Percentiles rank a stretch among this genome's conserved stretches.
These are phyloP conservation scores for Lyophyllum semitale DNA, from an alignment of 768 basidiomycete genomes.

Conservation along the genomic window DNA sequence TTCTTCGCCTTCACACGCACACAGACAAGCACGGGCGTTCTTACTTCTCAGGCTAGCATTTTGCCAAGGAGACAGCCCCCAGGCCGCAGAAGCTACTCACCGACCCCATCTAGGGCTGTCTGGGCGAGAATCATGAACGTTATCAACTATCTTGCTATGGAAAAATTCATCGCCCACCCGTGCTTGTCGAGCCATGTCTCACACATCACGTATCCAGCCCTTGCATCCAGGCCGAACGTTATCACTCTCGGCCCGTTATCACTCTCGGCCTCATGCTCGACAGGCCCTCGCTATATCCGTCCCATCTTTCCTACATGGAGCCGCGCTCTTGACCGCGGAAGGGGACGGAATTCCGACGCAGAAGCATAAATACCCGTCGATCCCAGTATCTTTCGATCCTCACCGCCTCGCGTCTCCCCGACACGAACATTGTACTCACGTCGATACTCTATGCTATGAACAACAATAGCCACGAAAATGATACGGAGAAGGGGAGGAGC, in stretches of 20 bases:
- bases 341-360: background rate
- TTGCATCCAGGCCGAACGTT: background rate
- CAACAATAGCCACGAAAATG: background rate
- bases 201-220: no score
- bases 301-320: background rate
- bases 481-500: conserved; percentile 2
- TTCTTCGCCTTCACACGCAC: no score
- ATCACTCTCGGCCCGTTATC: background rate
- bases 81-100: no score
- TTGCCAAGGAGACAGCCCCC: no score
- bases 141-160: no score
- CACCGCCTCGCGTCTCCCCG: background rate
- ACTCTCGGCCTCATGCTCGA: background rate
- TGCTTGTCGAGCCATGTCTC: no score
- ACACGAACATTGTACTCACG: background rate
- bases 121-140: no score
- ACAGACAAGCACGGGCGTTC: no score
- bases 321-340: background rate
- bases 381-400: background rate
- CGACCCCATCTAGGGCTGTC: no score
- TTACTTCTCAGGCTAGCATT: no score
- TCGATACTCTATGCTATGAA: no score
- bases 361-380: background rate
- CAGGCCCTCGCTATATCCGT: background rate
- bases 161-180: no score